Conservation (phyloP, 306 rosid genomes). For the Inga laurina region DNA sequence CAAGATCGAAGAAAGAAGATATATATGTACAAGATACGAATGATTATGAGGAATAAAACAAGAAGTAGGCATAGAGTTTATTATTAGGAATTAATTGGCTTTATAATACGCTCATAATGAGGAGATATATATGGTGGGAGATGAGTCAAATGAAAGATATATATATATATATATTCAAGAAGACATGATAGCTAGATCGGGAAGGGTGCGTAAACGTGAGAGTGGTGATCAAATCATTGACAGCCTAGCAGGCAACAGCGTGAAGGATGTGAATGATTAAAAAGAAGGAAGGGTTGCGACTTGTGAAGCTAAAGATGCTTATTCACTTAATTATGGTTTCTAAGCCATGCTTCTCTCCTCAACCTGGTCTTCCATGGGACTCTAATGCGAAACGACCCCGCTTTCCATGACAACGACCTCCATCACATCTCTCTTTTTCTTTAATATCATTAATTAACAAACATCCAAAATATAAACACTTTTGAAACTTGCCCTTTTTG, state of each 20-base stretch:
- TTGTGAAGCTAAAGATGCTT: conserved; percentile 15
- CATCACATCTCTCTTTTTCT: neutral
- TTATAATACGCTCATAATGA: conserved; percentile 25
- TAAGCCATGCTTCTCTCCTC: conserved; percentile 30
- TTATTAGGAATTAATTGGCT: neutral
- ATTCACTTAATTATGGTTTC: conserved; percentile 6
- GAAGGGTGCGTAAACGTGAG: neutral
- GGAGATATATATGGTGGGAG: neutral
- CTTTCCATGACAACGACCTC: conserved; percentile 7
- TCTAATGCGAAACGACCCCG: neutral
- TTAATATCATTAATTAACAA: neutral
- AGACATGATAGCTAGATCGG: neutral
- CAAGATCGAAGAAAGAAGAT: neutral
- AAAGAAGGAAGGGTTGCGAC: conserved; percentile 8
- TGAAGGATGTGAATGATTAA: conserved; percentile 46
- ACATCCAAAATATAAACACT: neutral
- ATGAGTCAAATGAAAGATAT: conserved; percentile 12
- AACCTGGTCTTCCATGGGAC: conserved; percentile 3
- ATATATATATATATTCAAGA: neutral
- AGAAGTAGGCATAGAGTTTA: neutral
- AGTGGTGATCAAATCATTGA: conserved; percentile 6
- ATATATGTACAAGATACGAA: neutral
- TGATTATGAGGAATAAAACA: neutral
- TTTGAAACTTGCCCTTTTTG: too few relatives aligned
- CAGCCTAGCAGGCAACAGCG: conserved; percentile 9